These are phyloP conservation scores for Claviceps spartinae DNA, from an alignment of 2,329 filamentous ascomycete genomes.

Conservation along the genomic window DNA sequence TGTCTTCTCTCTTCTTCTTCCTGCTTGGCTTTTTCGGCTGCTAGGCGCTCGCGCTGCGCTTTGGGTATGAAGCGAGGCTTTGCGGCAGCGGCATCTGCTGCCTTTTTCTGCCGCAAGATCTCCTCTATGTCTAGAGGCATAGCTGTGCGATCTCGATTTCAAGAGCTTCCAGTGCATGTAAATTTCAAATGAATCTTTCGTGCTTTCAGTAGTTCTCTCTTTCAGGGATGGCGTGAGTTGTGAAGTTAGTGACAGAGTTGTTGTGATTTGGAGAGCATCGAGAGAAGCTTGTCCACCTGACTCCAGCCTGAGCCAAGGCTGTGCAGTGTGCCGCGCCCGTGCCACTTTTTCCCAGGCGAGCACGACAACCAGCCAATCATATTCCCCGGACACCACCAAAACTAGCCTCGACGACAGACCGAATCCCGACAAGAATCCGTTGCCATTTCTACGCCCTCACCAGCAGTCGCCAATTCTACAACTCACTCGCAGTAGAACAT, in stretches of 20 bases:
- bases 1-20: constrained; percentile 45
- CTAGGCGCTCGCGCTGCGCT: constrained; percentile 66
- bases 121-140: constrained; percentile 67
- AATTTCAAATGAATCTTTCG: not conserved
- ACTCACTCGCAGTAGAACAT: no score
- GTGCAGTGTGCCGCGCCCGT: not conserved
- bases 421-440: not conserved
- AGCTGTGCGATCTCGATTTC: not conserved
- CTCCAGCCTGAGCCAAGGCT: no score
- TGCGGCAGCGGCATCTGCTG: constrained; percentile 67
- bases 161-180: not conserved
- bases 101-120: constrained; percentile 71
- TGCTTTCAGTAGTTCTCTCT: not conserved
- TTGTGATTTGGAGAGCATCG: not conserved
- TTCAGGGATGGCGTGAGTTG: not conserved
- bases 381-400: not conserved
- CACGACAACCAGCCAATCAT: constrained; percentile 3
- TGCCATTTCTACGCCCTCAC: not conserved
- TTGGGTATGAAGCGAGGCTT: constrained; percentile 84
- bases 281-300: not conserved
- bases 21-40: constrained; percentile 64
- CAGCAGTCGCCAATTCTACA: not conserved
- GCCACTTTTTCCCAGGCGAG: not conserved
- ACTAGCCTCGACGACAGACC: constrained; percentile 9
- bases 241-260: not conserved